These are phyloP conservation scores for Lycium ferocissimum DNA, from an alignment of 257 asterid genomes.

Conservation along the genomic window DNA sequence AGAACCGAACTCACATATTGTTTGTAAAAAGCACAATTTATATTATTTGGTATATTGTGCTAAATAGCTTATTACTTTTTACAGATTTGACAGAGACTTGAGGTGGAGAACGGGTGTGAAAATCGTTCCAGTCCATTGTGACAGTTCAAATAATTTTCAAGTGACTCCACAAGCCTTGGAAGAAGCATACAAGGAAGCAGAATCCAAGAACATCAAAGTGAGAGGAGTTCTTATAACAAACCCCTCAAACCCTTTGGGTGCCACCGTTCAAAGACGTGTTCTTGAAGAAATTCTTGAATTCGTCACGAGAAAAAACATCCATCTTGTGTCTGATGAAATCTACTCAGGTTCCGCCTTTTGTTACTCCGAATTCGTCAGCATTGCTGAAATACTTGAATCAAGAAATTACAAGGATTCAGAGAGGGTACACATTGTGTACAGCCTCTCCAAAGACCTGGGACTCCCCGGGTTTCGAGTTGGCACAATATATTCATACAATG, in stretches of 20 bases:
- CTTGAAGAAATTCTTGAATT: slow-evolving; percentile 46
- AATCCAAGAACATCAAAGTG: slow-evolving; percentile 44
- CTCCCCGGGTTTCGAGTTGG: slow-evolving; percentile 58
- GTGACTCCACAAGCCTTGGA: slow-evolving; percentile 46
- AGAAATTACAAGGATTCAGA: slow-evolving; percentile 42
- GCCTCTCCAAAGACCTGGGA: slow-evolving; percentile 56
- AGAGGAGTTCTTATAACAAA: slow-evolving; percentile 54
- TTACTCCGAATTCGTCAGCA: slow-evolving; percentile 43
- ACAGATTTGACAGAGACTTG: slow-evolving; percentile 57
- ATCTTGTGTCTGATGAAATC: slow-evolving; percentile 55
- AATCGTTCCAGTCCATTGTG: slow-evolving; percentile 50
- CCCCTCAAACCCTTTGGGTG: slow-evolving; percentile 57
- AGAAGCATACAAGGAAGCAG: slow-evolving; percentile 49
- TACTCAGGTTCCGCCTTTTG: slow-evolving; percentile 54
- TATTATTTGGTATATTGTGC: too few species aligned
- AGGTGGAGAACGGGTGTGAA: slow-evolving; percentile 60
- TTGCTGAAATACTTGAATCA: slow-evolving; percentile 46
- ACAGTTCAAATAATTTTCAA: slow-evolving; percentile 51
- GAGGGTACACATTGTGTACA: slow-evolving; percentile 56
- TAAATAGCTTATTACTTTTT: too few species aligned
- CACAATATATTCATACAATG: slow-evolving; percentile 35
- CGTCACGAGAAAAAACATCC: slow-evolving; percentile 45
- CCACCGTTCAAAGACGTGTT: slow-evolving; percentile 40
- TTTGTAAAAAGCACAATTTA: too few species aligned
- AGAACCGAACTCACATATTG: background rate